Conservation (phyloP, 225 moss, liverwort and hornwort species). For the Climacium dendroides region DNA sequence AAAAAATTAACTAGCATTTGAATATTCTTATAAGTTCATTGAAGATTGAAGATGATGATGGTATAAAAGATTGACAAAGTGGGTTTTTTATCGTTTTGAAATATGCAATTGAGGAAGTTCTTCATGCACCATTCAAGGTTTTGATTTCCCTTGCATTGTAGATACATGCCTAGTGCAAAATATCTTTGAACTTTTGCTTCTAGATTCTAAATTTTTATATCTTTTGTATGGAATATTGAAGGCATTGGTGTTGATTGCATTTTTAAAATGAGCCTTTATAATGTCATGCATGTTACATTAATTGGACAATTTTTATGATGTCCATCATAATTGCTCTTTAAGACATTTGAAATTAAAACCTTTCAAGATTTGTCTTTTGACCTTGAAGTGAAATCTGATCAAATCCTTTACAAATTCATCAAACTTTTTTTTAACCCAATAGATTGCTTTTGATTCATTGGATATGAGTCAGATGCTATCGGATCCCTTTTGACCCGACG, state of each 20-base stretch:
- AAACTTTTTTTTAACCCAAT: not conserved
- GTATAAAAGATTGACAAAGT: not conserved
- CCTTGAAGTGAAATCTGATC: fast-evolving
- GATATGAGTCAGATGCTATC: fast-evolving
- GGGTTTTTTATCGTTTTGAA: not conserved
- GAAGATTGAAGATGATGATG: not conserved
- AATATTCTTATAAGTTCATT: not conserved
- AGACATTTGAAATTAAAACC: not conserved
- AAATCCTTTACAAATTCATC: not conserved
- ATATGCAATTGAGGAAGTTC: not conserved
- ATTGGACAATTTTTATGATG: not conserved
- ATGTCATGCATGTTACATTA: not conserved
- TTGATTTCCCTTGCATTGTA: not conserved
- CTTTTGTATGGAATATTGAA: too few relatives aligned
- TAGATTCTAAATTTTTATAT: not conserved
- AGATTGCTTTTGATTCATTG: not conserved
- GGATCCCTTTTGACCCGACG: fast-evolving
- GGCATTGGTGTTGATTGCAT: fast-evolving
- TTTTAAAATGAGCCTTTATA: not conserved
- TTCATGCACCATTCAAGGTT: not conserved
- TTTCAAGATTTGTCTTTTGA: not conserved
- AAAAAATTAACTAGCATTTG: not conserved
- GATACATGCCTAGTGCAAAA: not conserved
- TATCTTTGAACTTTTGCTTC: fast-evolving
- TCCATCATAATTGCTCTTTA: not conserved